A percentile compares a stretch with the other conserved stretches of the same genome.
These are phyloP conservation scores for Epichloe hybrida DNA, from an alignment of 2,329 filamentous ascomycete species.

Conservation along the genomic window DNA sequence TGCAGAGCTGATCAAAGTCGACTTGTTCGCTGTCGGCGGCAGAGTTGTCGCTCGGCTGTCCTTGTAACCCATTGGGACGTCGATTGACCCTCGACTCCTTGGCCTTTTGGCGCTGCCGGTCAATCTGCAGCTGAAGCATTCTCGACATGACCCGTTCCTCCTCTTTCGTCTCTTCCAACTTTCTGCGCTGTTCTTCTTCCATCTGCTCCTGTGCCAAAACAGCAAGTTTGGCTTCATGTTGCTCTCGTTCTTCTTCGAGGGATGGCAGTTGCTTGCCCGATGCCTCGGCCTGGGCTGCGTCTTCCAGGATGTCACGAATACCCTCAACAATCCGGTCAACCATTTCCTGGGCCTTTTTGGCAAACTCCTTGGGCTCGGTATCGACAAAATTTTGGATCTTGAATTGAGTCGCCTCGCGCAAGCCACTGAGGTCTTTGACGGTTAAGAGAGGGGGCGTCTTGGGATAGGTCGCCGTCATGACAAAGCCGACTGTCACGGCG, in stretches of 20 bases:
- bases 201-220: conserved; percentile 44
- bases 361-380: conserved; percentile 40
- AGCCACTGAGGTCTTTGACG: conserved; percentile 47
- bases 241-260: conserved; percentile 75
- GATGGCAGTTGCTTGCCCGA: conserved; percentile 68
- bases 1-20: conserved; percentile 55
- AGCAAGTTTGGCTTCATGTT: conserved; percentile 61
- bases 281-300: conserved; percentile 66
- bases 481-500: conserved; percentile 58
- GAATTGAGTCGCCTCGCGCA: conserved; percentile 58
- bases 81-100: conserved; percentile 52
- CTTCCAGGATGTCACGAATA: conserved; percentile 67
- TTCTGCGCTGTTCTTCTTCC: conserved; percentile 38
- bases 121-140: conserved; percentile 60
- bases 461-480: conserved; percentile 81
- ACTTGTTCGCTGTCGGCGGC: conserved; percentile 25
- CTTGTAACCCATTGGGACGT: conserved; percentile 25
- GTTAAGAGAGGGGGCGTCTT: conserved; percentile 65
- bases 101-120: conserved; percentile 49
- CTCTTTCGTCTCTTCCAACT: conserved; percentile 44
- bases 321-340: conserved; percentile 53
- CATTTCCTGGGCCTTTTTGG: conserved; percentile 42
- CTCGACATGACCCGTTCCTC: conserved; percentile 57
- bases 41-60: conserved; percentile 15
- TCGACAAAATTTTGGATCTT: conserved; percentile 54